Percentiles rank a stretch among this genome's conserved stretches.
Conservation (phyloP, 2,329 filamentous ascomycete genomes). For the Monilinia aucupariae region DNA sequence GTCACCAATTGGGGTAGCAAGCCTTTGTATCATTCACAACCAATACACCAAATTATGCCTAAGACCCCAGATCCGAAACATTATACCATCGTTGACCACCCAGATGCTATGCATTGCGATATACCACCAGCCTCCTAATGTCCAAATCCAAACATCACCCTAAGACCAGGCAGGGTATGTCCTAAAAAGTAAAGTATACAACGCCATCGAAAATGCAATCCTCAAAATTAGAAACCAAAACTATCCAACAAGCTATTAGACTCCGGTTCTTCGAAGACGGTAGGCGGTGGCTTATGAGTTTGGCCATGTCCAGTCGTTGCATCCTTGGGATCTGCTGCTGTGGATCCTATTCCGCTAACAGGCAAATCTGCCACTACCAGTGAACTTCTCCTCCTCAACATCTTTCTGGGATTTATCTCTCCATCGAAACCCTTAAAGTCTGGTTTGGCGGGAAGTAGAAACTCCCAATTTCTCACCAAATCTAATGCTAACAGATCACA, state of each 20-base stretch:
- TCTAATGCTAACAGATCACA: constrained; percentile 86
- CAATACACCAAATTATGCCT: not conserved
- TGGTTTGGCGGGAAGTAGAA: constrained; percentile 50
- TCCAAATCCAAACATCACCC: not conserved
- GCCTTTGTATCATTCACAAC: not conserved
- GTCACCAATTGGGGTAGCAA: not conserved
- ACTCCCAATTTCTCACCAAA: constrained; percentile 75
- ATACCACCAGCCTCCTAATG: not conserved
- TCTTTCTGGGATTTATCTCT: constrained; percentile 42
- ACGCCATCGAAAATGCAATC: not conserved
- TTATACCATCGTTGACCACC: not conserved
- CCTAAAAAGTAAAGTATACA: not conserved
- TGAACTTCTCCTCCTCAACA: constrained; percentile 67
- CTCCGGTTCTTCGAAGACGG: constrained; percentile 89
- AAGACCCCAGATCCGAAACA: not conserved
- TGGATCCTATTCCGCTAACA: constrained; percentile 34
- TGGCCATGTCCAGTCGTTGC: constrained; percentile 23
- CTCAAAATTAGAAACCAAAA: constrained; percentile 69
- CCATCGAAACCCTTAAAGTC: constrained; percentile 40
- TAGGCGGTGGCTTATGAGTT: constrained; percentile 55
- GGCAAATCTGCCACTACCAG: constrained; percentile 74
- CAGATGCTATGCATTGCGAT: constrained; percentile 8
- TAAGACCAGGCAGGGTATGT: constrained; percentile 1
- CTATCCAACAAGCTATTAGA: constrained; percentile 80
- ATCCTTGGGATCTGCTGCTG: constrained; percentile 36